Evolutionary conservation across 2,329 filamentous ascomycete species (phyloP), one percentile per base, ranked within the genome.

Genomic region (Sporothrix luriei): DNA sequence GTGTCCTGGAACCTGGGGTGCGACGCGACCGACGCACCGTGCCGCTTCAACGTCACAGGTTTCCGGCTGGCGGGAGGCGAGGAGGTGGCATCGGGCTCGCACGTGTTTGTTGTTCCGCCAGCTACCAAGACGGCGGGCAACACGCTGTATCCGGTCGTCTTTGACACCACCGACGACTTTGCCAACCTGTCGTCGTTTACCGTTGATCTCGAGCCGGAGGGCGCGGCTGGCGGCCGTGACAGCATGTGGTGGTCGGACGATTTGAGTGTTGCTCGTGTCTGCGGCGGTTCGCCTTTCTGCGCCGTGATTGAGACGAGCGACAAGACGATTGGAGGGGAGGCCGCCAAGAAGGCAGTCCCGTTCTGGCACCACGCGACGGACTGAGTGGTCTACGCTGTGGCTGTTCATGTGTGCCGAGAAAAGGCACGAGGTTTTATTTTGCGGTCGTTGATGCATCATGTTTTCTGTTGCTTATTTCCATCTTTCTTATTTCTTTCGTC

Each of bases 161-260:
- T 79, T 3, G 71, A 75, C 14, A 65, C 74, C 0, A 33, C 69
- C 7, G 69, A 48, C 5, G 24, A 49, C 43, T 79, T 81, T 71
- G 66, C 71, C 43, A 76, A 80, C 54, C 73, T 82, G 51, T 79
- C 74, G 1, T 78, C 79, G 2, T 71, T 85, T 73, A 77, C 77
- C 10, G 76, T 84, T 54, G 78, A 79, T n/a, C 74, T 80, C 14
- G 79, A 78, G n/a, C 75, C 75, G 40, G 40, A 16, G 11, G 2
- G 4, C 40, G 14, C 14, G 4, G 14, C 14, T 3, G 69, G 46
- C 43, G 29, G n/a, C 16, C 10, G 61, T 14, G 33, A 78, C 78
- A n/a, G 19, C 14, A 76, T 75, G 11, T 84, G 82, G 82, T 84
- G 81, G 81, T 79, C 79, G 65, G 82, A 84, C 72, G 80, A 84